Percentiles rank a stretch among this genome's conserved stretches.
These are phyloP conservation scores for Penicilliopsis zonata DNA, from an alignment of 495 filamentous ascomycete genomes.

Conservation along the genomic window DNA sequence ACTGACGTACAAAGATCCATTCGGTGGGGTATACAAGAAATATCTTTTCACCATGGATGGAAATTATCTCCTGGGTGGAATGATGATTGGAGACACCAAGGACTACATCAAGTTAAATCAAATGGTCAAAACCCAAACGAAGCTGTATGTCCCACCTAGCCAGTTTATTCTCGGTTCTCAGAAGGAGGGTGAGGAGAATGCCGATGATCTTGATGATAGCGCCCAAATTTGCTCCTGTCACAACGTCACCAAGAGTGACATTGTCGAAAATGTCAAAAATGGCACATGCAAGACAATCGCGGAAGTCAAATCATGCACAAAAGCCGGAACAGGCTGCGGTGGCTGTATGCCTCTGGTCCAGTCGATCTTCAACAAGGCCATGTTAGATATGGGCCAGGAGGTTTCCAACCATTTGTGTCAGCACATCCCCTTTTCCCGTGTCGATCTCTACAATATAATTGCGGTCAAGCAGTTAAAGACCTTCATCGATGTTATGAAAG, in stretches of 20 bases:
- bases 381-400: slow-evolving; percentile 83
- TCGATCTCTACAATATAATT: slow-evolving; percentile 84
- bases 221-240: slow-evolving; percentile 94
- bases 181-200: slow-evolving; percentile 61
- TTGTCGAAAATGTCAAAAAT: slow-evolving; percentile 61
- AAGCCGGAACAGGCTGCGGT: slow-evolving; percentile 89
- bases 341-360: slow-evolving; percentile 91
- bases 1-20: slow-evolving; percentile 86
- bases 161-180: slow-evolving; percentile 82
- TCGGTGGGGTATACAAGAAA: slow-evolving; percentile 92
- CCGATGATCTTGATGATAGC: slow-evolving; percentile 62
- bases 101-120: slow-evolving; percentile 92
- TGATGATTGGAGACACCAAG: slow-evolving; percentile 96
- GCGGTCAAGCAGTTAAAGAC: slow-evolving; percentile 69
- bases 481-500: slow-evolving; percentile 71
- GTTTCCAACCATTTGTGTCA: slow-evolving; percentile 81
- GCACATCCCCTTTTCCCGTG: slow-evolving; percentile 79
- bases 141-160: slow-evolving; percentile 69
- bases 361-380: slow-evolving; percentile 85
- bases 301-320: slow-evolving; percentile 87
- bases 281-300: slow-evolving; percentile 77
- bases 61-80: slow-evolving; percentile 85
- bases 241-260: slow-evolving; percentile 85
- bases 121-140: slow-evolving; percentile 83
- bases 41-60: slow-evolving; percentile 89